Percentiles rank a stretch among this genome's conserved stretches.
Conservation (phyloP, 495 filamentous ascomycete genomes). For the Recurvomyces mirabilis region DNA sequence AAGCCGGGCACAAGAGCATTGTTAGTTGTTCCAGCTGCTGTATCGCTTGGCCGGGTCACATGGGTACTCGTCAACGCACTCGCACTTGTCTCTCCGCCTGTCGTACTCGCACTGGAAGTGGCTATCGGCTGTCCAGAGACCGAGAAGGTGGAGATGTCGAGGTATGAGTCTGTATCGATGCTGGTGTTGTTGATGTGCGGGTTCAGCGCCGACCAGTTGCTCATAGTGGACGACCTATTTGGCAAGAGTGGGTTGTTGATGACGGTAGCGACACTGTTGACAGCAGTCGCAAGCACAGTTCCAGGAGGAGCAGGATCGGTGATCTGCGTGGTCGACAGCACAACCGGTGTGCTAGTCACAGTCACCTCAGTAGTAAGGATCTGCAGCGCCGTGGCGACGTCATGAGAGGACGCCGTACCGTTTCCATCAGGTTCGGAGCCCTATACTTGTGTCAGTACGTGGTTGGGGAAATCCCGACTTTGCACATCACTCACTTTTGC, state of each 20-base stretch:
- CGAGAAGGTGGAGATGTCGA: constrained; percentile 10
- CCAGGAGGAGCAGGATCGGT: too few species aligned
- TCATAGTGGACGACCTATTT: background rate
- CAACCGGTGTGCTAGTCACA: too few species aligned
- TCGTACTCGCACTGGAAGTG: background rate
- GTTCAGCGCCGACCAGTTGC: background rate
- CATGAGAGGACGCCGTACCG: too few species aligned
- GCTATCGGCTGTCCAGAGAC: background rate
- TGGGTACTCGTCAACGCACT: constrained; percentile 2
- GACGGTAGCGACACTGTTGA: background rate
- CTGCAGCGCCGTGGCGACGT: too few species aligned
- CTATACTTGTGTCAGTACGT: too few species aligned
- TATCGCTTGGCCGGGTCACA: constrained; percentile 2
- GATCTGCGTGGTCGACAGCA: too few species aligned
- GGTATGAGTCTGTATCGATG: background rate
- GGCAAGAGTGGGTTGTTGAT: background rate
- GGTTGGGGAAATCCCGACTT: too few species aligned
- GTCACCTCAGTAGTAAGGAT: too few species aligned
- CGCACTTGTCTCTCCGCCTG: background rate
- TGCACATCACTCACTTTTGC: too few species aligned
- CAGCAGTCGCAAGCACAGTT: background rate
- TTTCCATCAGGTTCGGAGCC: too few species aligned
- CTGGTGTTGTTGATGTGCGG: constrained; percentile 7
- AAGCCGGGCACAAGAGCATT: constrained; percentile 1
- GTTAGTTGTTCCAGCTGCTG: background rate